Evolutionary conservation across 2,329 filamentous ascomycete species (phyloP).

Genomic region (Paracoccidioides lutzii): DNA sequence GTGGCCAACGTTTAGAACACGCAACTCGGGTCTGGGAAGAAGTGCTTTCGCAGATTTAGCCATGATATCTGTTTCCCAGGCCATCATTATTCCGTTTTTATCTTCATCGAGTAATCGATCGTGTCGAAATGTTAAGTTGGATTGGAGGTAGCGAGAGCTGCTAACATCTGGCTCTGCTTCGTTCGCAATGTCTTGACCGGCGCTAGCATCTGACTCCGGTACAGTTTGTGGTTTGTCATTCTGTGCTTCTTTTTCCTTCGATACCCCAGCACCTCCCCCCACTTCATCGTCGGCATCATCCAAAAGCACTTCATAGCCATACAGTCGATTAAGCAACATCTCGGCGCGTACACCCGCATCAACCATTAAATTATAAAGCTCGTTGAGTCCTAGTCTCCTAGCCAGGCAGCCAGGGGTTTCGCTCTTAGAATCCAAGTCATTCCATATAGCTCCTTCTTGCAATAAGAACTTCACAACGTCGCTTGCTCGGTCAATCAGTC

Average conservation of each 20-base stretch:
- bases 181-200: slow-evolving; percentile 7
- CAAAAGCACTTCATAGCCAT: slow-evolving; percentile 60
- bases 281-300: slow-evolving; percentile 34
- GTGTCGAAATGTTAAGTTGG: slow-evolving; percentile 50
- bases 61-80: slow-evolving; percentile 85
- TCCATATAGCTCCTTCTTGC: slow-evolving; percentile 89
- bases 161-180: slow-evolving; percentile 36
- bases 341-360: slow-evolving; percentile 86
- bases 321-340: slow-evolving; percentile 67
- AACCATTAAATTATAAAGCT: slow-evolving; percentile 70
- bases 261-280: slow-evolving; percentile 20
- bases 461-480: slow-evolving; percentile 64
- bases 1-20: slow-evolving; percentile 75
- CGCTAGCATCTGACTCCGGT: slow-evolving; percentile 17
- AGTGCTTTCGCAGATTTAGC: slow-evolving; percentile 58
- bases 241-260: slow-evolving; percentile 24
- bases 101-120: slow-evolving; percentile 59
- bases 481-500: slow-evolving; percentile 45
- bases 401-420: slow-evolving; percentile 91
- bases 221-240: slow-evolving; percentile 8
- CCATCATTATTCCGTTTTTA: slow-evolving; percentile 85
- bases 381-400: slow-evolving; percentile 49
- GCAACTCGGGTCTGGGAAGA: slow-evolving; percentile 47
- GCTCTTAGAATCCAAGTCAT: slow-evolving; percentile 72
- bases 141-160: slow-evolving; percentile 56